Base-by-base conservation (phyloP, 352 stramenopile genomes). In the Pythium coloratum region DNA sequence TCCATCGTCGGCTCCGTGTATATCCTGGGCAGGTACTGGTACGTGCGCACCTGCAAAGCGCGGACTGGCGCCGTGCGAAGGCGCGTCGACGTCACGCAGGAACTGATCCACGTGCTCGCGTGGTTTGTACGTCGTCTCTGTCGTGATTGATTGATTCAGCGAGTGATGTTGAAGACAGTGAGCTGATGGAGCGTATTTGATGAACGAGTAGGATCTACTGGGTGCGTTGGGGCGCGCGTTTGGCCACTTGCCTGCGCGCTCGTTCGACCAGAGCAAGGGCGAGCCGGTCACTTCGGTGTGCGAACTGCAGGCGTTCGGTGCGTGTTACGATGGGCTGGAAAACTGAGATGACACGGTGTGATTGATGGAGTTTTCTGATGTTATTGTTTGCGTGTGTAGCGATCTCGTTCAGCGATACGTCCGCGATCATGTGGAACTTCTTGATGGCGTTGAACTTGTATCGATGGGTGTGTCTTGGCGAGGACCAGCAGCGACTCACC, bases 401-500 rank as follows among this genome's bases (percentile, higher is more conserved):
- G 51, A 89, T 95, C 55, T 89, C 81, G 14, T 94, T 94, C 47
- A 84, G 85, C 32, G 82, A 92, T 24, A 73, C 80, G 14, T 74
- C 80, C 20, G 85, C 87, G 26, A 93, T 94, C 58, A 78, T 75
- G 38, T 95, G 87, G 87, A 93, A 94, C 65, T 84, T 92, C 51
- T 76, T 95, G n/a, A 95, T 95, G 82, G 84, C 85, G 42, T 76
- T 86, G 26, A 92, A 94, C 63, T 69, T 95, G 16, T 94, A 86
- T 69, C 82, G 81, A 20, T 95, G 87, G 87, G 80, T 95, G 6
- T 93, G 86, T 62, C 76, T 89, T 60, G 87, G 87, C 13, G 82
- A 93, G 49, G 86, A 95, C 70, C 84, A 92, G 71, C 82, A 91
- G 75, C 82, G 85, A 47, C 86, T 44, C 10, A 44, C 36, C 36